A percentile compares a stretch with the other conserved stretches of the same genome.
Evolutionary conservation across 495 filamentous ascomycete genomes (phyloP).

Genomic region (Aspergillus saccharolyticus): DNA sequence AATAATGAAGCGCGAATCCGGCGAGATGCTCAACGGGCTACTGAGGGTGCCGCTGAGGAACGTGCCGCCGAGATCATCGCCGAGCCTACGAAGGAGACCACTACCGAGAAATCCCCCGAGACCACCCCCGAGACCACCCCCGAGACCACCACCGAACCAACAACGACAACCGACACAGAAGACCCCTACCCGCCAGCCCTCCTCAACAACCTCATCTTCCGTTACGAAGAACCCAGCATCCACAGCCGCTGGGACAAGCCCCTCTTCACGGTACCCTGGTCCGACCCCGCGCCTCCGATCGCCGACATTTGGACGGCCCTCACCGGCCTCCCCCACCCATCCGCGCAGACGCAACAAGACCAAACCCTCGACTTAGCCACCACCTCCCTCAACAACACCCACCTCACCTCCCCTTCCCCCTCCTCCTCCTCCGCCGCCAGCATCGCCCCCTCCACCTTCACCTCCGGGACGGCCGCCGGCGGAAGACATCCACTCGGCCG

Average conservation of each 20-base stretch:
- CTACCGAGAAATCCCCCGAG: neutral
- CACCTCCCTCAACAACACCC: conserved; percentile 22
- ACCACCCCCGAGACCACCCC: neutral
- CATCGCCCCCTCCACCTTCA: conserved; percentile 21
- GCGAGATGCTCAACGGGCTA: conserved; percentile 16
- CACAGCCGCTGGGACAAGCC: conserved; percentile 95
- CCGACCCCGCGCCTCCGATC: conserved; percentile 62
- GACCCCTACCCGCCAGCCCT: conserved; percentile 61
- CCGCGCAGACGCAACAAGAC: conserved; percentile 14
- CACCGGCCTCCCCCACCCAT: conserved; percentile 36
- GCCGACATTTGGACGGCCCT: conserved; percentile 78
- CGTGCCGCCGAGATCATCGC: neutral
- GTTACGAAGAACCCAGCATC: conserved; percentile 93
- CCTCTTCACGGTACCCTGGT: conserved; percentile 81
- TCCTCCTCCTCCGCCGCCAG: conserved; percentile 28
- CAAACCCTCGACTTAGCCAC: conserved; percentile 13
- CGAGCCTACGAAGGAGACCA: neutral
- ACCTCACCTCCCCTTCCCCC: conserved; percentile 21
- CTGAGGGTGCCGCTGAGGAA: conserved; percentile 1
- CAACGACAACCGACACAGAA: conserved; percentile 28
- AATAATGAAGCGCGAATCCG: conserved; percentile 39
- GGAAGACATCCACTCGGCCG: conserved; percentile 16
- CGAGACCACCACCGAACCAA: conserved; percentile 6
- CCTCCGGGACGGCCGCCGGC: conserved; percentile 22
- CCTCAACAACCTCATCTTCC: conserved; percentile 89